Conservation (phyloP, 352 stramenopile genomes). For the Pythium chondricola region DNA sequence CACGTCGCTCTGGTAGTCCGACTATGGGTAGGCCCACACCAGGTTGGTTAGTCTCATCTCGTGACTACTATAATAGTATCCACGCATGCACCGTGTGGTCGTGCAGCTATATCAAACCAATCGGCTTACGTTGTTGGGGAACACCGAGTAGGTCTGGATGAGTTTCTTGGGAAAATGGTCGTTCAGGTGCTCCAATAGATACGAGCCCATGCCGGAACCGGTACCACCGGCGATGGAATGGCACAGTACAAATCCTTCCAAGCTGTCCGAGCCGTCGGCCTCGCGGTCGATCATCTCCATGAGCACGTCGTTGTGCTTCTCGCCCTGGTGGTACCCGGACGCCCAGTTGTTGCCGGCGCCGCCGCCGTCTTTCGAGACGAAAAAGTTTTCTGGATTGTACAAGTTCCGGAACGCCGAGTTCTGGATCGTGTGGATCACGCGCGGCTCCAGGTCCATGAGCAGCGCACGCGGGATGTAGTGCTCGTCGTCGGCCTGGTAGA, state of each 20-base stretch:
- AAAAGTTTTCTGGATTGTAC: conserved; percentile 99
- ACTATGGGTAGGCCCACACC: too few species aligned
- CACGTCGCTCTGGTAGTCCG: conserved; percentile 92
- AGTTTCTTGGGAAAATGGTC: conserved; percentile 99
- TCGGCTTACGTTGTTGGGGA: conserved; percentile 90
- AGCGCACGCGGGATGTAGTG: conserved; percentile 97
- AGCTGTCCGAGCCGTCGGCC: conserved; percentile 91
- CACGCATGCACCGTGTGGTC: too few species aligned
- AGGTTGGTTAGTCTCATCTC: too few species aligned
- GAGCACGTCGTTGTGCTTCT: conserved; percentile 94
- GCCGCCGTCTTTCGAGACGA: conserved; percentile 88
- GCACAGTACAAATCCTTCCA: conserved; percentile 97
- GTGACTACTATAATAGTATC: too few species aligned
- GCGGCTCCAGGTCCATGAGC: conserved; percentile 97
- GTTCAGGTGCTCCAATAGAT: conserved; percentile 98
- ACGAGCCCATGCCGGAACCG: conserved; percentile 98
- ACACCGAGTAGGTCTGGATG: conserved; percentile 99
- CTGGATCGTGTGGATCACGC: conserved; percentile 90
- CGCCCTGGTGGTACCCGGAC: conserved; percentile 88
- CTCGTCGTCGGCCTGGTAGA: conserved; percentile 98
- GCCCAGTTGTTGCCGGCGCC: conserved; percentile 93
- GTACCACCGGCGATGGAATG: conserved; percentile 99
- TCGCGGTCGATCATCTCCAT: conserved; percentile 99
- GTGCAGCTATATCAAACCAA: not conserved
- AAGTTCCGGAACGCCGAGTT: conserved; percentile 92